Percentiles rank a stretch among this genome's conserved stretches.
Conservation (phyloP, 1,284 basidiomycete species). For the Cryptococcus neoformans region DNA sequence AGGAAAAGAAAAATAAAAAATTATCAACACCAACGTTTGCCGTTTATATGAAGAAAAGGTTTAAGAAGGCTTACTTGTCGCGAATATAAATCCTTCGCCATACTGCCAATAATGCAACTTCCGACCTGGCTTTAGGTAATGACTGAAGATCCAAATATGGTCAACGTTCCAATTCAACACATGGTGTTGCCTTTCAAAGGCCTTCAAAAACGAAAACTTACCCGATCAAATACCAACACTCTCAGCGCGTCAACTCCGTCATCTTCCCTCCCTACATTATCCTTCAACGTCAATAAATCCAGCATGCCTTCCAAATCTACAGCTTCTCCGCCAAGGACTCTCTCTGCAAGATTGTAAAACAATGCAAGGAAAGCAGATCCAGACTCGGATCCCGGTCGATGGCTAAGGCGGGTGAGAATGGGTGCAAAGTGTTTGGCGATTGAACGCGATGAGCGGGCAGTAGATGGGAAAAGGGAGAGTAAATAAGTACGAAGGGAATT, state of each 20-base stretch:
- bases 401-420: constrained; percentile 5
- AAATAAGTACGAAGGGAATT: constrained; percentile 36
- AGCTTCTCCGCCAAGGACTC: constrained; percentile 36
- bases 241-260: constrained; percentile 53
- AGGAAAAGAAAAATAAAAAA: neutral
- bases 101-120: constrained; percentile 66
- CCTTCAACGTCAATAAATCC: constrained; percentile 55
- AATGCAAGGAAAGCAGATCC: constrained; percentile 21
- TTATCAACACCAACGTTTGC: neutral
- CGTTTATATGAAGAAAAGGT: neutral
- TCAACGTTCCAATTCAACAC: too few relatives aligned
- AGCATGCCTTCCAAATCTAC: constrained; percentile 53
- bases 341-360: constrained; percentile 23
- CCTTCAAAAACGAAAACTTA: neutral
- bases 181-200: neutral
- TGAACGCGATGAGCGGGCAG: neutral
- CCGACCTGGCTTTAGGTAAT: constrained; percentile 64
- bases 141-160: constrained; percentile 48
- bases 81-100: constrained; percentile 86
- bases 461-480: constrained; percentile 9
- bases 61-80: constrained; percentile 65
- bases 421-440: neutral
- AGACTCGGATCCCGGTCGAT: constrained; percentile 12
- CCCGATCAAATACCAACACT: constrained; percentile 46
- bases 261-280: constrained; percentile 41